Conservation (phyloP, 2,329 filamentous ascomycete genomes). For the Rhexocercosporidium sp. region DNA sequence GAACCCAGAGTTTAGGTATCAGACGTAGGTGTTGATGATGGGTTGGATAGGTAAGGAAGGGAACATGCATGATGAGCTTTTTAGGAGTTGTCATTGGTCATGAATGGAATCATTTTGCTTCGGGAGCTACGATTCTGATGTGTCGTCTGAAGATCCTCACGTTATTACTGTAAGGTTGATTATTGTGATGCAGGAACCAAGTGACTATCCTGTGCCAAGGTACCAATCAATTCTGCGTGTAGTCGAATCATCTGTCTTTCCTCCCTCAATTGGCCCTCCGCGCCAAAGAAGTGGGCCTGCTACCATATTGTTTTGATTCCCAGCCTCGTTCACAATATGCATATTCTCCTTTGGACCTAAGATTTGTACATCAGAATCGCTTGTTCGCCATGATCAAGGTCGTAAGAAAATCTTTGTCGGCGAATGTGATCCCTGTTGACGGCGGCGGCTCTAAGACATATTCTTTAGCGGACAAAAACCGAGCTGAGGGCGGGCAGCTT, state of each 20-base stretch:
- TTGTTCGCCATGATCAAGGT: too few relatives aligned
- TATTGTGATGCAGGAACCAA: neutral
- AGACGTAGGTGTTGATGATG: constrained; percentile 29
- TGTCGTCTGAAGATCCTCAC: neutral
- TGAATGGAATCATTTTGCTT: neutral
- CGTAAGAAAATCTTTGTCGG: too few relatives aligned
- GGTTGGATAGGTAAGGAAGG: neutral
- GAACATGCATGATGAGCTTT: neutral
- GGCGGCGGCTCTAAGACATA: too few relatives aligned
- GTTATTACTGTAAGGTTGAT: neutral
- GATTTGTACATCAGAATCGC: too few relatives aligned
- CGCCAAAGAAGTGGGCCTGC: too few relatives aligned
- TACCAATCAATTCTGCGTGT: neutral
- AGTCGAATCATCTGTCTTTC: neutral
- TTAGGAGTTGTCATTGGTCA: neutral
- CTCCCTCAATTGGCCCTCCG: too few relatives aligned
- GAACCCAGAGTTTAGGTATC: constrained; percentile 53
- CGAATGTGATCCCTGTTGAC: too few relatives aligned
- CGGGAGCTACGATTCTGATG: neutral
- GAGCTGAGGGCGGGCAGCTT: too few relatives aligned
- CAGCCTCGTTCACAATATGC: too few relatives aligned
- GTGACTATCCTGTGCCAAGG: neutral
- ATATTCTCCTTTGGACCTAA: too few relatives aligned
- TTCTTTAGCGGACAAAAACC: too few relatives aligned
- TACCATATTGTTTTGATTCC: too few relatives aligned